These are phyloP conservation scores for Amanita molliuscula DNA, from an alignment of 768 basidiomycete species.

Conservation along the genomic window DNA sequence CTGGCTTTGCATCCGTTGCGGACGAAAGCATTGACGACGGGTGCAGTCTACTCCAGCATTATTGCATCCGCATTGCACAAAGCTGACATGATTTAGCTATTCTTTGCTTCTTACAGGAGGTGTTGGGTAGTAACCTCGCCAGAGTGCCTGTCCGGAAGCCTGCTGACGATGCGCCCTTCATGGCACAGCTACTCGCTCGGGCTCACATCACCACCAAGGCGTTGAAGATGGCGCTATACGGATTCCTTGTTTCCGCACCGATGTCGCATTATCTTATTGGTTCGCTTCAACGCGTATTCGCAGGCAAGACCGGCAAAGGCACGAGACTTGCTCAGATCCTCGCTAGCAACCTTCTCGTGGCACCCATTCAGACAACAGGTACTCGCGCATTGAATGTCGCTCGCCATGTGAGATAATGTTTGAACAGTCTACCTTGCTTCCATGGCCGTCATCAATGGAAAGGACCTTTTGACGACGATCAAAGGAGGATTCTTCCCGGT, in stretches of 20 bases:
- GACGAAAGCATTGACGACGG: slow-evolving; percentile 73
- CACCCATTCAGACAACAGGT: slow-evolving; percentile 69
- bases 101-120: slow-evolving; percentile 67
- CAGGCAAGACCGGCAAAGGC: slow-evolving; percentile 53
- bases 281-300: slow-evolving; percentile 63
- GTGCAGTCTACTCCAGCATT: slow-evolving; percentile 21
- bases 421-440: slow-evolving; percentile 58
- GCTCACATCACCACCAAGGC: slow-evolving; percentile 61
- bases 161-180: slow-evolving; percentile 41
- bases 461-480: slow-evolving; percentile 57
- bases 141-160: slow-evolving; percentile 41
- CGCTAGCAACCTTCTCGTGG: slow-evolving; percentile 64
- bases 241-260: slow-evolving; percentile 77
- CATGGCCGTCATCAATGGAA: slow-evolving; percentile 78
- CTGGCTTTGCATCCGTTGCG: slow-evolving; percentile 62
- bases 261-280: slow-evolving; percentile 68
- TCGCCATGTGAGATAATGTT: not conserved
- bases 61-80: not conserved
- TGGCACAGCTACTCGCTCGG: slow-evolving; percentile 41
- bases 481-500: slow-evolving; percentile 67
- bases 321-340: slow-evolving; percentile 66
- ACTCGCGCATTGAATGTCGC: slow-evolving; percentile 13
- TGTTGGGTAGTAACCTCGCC: slow-evolving; percentile 66
- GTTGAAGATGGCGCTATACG: slow-evolving; percentile 77
- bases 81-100: slow-evolving; percentile 22